Evolutionary conservation across 78 protist species (phyloP).

Genomic region (Dictyostelium firmibasis): DNA sequence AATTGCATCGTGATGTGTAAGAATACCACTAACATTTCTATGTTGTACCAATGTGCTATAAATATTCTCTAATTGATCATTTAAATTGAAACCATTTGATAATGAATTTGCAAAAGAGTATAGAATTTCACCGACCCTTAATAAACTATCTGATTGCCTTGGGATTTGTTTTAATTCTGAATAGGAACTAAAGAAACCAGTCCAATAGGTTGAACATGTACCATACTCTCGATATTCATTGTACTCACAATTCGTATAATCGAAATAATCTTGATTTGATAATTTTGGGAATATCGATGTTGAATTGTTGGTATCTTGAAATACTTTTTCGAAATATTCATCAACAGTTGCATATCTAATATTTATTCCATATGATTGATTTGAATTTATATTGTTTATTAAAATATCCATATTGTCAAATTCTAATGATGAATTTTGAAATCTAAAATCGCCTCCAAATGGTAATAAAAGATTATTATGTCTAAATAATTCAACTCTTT

Average conservation of each 20-base stretch:
- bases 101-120: neutral
- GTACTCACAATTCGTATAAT: neutral
- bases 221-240: neutral
- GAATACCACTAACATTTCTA: slow-evolving; percentile 52
- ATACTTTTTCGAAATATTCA: slow-evolving; percentile 48
- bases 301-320: neutral
- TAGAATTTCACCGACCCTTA: slow-evolving; percentile 14
- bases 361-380: neutral
- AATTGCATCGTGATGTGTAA: slow-evolving; percentile 63
- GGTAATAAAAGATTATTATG: slow-evolving; percentile 74
- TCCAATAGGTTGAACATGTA: slow-evolving; percentile 48
- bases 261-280: slow-evolving; percentile 1
- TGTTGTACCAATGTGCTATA: neutral
- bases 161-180: slow-evolving; percentile 24
- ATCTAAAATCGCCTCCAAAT: slow-evolving; percentile 57
- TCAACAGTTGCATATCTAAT: slow-evolving; percentile 18
- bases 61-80: neutral
- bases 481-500: slow-evolving; percentile 2
- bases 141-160: slow-evolving; percentile 3
- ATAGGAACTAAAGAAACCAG: slow-evolving; percentile 17
- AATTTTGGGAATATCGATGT: neutral
- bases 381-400: slow-evolving; percentile 46
- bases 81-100: neutral
- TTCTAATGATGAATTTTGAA: slow-evolving; percentile 27
- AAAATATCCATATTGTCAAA: slow-evolving; percentile 75